A percentile compares a stretch with the other conserved stretches of the same genome.
These are phyloP conservation scores for Venturia pyrina DNA, from an alignment of 2,329 filamentous ascomycete species.

Conservation along the genomic window DNA sequence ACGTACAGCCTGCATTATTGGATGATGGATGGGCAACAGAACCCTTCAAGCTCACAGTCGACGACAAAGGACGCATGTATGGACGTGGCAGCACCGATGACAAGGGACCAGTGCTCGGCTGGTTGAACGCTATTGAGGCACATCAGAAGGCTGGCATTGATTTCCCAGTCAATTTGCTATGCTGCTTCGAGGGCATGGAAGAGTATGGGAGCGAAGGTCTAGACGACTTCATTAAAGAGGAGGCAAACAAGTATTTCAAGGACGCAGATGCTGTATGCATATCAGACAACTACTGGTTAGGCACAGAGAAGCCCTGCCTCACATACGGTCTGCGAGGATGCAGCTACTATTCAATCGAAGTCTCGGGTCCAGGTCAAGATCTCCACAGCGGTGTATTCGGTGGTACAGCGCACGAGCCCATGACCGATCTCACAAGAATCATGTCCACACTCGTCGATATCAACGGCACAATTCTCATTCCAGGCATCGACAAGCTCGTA, in stretches of 20 bases:
- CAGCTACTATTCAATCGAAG: slow-evolving; percentile 93
- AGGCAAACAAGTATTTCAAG: slow-evolving; percentile 90
- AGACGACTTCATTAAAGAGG: slow-evolving; percentile 84
- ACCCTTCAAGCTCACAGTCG: slow-evolving; percentile 79
- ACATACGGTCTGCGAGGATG: slow-evolving; percentile 94
- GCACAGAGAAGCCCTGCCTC: slow-evolving; percentile 94
- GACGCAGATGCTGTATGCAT: slow-evolving; percentile 96
- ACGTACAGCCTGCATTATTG: slow-evolving; percentile 89
- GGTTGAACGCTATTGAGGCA: slow-evolving; percentile 96
- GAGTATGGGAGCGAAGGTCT: slow-evolving; percentile 96
- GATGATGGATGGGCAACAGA: slow-evolving; percentile 94
- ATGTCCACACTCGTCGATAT: slow-evolving; percentile 79
- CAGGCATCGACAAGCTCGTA: slow-evolving; percentile 89
- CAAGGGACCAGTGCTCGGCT: slow-evolving; percentile 93
- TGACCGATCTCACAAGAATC: slow-evolving; percentile 86
- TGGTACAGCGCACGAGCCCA: slow-evolving; percentile 92
- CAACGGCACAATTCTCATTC: slow-evolving; percentile 84
- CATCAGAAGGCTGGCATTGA: slow-evolving; percentile 92
- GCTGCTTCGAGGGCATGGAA: slow-evolving; percentile 99
- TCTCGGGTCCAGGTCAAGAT: slow-evolving; percentile 86
- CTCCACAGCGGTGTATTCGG: slow-evolving; percentile 96
- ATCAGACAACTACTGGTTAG: slow-evolving; percentile 99
- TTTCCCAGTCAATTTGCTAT: slow-evolving; percentile 93
- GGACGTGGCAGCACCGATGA: slow-evolving; percentile 94
- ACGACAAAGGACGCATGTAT: slow-evolving; percentile 90